Conservation (phyloP, 768 basidiomycete species). For the Amylocystis lapponica region DNA sequence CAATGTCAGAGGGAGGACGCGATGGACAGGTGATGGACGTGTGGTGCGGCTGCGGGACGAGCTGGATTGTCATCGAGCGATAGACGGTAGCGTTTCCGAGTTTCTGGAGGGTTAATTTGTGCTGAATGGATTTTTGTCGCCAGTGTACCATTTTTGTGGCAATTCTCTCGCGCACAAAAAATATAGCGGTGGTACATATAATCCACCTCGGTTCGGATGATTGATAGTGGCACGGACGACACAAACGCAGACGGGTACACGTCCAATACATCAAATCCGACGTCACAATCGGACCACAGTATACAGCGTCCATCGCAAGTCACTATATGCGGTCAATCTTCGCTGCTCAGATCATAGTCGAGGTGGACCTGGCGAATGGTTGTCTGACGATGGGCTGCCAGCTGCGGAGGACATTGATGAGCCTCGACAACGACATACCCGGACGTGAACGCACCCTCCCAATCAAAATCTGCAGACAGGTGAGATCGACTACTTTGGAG, state of each 20-base stretch:
- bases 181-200: too few species aligned
- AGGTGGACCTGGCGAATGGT: constrained; percentile 72
- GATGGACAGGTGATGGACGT: constrained; percentile 13
- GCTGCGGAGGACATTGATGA: constrained; percentile 33
- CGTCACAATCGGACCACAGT: too few species aligned
- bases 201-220: too few species aligned
- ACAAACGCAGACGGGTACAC: neutral
- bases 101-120: too few species aligned
- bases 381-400: constrained; percentile 63
- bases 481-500: neutral
- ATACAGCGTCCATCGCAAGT: too few species aligned
- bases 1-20: constrained; percentile 5
- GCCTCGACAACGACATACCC: neutral
- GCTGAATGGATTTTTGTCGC: neutral
- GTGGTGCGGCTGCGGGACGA: constrained; percentile 51
- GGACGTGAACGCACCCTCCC: constrained; percentile 50
- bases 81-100: neutral
- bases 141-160: too few species aligned
- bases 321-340: constrained; percentile 52
- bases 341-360: constrained; percentile 57
- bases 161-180: too few species aligned
- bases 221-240: too few species aligned
- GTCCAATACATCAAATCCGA: too few species aligned
- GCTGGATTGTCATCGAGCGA: constrained; percentile 33
- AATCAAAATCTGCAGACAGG: constrained; percentile 55